These are phyloP conservation scores for Annulohypoxylon truncatum DNA, from an alignment of 2,329 filamentous ascomycete genomes.

Conservation along the genomic window DNA sequence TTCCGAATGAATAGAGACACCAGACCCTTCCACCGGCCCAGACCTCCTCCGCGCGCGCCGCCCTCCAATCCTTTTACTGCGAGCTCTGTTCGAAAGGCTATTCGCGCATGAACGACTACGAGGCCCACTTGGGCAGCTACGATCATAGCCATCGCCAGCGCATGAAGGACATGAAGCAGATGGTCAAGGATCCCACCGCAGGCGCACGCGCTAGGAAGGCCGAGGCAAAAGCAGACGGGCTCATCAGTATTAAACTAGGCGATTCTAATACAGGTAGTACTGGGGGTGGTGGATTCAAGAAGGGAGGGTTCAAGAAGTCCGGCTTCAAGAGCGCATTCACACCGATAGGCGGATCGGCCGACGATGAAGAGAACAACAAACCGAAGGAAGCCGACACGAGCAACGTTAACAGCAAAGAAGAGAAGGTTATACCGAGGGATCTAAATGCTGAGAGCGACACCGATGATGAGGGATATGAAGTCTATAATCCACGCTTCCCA, in stretches of 20 bases:
- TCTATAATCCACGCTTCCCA: conserved; percentile 71
- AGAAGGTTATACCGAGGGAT: conserved; percentile 44
- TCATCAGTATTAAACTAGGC: conserved; percentile 74
- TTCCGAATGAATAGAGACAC: conserved; percentile 57
- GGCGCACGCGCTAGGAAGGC: conserved; percentile 73
- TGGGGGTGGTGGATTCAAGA: conserved; percentile 66
- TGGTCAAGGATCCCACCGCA: conserved; percentile 77
- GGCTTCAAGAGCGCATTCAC: conserved; percentile 84
- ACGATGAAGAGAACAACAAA: conserved; percentile 56
- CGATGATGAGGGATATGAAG: conserved; percentile 77
- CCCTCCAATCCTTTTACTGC: conserved; percentile 84
- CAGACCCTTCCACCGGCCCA: conserved; percentile 69
- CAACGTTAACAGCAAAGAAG: conserved; percentile 40
- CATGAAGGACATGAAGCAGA: conserved; percentile 87
- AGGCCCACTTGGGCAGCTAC: conserved; percentile 92
- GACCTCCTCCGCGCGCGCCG: conserved; percentile 76
- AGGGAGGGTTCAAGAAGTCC: conserved; percentile 81
- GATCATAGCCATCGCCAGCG: conserved; percentile 96
- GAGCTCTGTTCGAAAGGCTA: conserved; percentile 94
- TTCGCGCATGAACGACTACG: conserved; percentile 93
- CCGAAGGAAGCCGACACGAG: conserved; percentile 52
- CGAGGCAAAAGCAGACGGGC: conserved; percentile 75
- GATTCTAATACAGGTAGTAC: conserved; percentile 46
- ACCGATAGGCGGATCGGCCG: conserved; percentile 59
- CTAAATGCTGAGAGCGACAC: conserved; percentile 68